Evolutionary conservation across 2,329 filamentous ascomycete species (phyloP).

Genomic region (Botrytis elliptica): DNA sequence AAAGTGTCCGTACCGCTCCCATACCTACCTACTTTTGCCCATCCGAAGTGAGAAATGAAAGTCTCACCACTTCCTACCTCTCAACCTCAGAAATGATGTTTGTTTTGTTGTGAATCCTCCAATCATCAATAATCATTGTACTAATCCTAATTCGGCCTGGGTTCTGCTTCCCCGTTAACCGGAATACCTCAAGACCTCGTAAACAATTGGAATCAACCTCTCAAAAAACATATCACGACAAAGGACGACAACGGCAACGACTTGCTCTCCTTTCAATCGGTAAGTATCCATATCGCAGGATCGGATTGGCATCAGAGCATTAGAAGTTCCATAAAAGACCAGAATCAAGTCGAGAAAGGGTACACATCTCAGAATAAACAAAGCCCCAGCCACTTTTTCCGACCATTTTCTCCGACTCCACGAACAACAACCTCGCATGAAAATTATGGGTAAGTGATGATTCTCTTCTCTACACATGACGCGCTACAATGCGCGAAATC

Average conservation of each 20-base stretch:
- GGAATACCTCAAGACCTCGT: constrained; percentile 21
- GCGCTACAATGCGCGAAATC: constrained; percentile 15
- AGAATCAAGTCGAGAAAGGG: constrained; percentile 5
- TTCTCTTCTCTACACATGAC: constrained; percentile 9
- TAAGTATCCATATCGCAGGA: constrained; percentile 13
- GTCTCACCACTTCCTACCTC: background rate
- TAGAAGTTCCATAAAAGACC: background rate
- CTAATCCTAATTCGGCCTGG: constrained; percentile 14
- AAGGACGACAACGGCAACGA: constrained; percentile 15
- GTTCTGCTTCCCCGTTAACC: constrained; percentile 22
- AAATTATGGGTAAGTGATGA: constrained; percentile 35
- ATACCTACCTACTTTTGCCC: background rate
- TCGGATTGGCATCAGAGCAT: background rate
- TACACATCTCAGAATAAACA: constrained; percentile 28
- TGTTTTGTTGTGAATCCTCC: constrained; percentile 17
- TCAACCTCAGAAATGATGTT: constrained; percentile 7
- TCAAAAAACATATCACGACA: constrained; percentile 21
- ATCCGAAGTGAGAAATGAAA: background rate
- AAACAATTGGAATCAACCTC: constrained; percentile 23
- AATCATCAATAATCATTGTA: background rate
- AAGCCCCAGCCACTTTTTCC: constrained; percentile 31
- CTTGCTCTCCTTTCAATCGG: constrained; percentile 1
- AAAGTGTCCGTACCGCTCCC: background rate
- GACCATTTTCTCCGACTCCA: constrained; percentile 13
- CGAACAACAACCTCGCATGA: constrained; percentile 20